Base-by-base conservation (phyloP, 805 yeast genomes). In the Sugiyamaella qingdaonensis region DNA sequence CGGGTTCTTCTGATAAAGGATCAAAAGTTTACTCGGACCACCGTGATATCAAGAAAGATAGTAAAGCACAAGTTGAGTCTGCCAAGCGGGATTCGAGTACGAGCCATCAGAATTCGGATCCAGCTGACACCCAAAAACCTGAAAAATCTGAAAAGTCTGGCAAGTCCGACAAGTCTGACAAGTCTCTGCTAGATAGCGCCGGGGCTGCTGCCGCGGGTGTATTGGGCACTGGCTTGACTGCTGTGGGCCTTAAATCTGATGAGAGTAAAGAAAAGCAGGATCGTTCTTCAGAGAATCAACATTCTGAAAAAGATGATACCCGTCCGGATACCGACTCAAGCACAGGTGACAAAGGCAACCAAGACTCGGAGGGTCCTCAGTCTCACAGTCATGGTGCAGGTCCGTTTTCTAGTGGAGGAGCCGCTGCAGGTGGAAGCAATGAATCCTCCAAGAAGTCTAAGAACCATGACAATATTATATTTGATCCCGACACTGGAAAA, bases 401-500 rank as follows among this genome's bases (percentile, higher is more conserved):
- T 4, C 46, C 46, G 7, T 21, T 43, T 24, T 24, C 46, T 9
- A 31, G 24, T 19, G 49, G 37, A 46, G 37, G 49, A 4, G 49
- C 41, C 4, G 29, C 31, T 8, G 14, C 41, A 34, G 33, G 33
- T 4, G 43, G 35, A 18, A 16, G 24, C 27, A 43, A 2, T 10
- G 24, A 19, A 9, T 39, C 43, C 13, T 11, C 19, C 8, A 11
- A 14, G 45, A 49, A 41, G 21, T 43, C 51, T 13, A 34, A 11
- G 24, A 44, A 4, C 34, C 48, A 11, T 24, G 10, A 19, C 33
- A 29, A 29, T 36, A 39, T 34, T 32, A 49, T 32, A 8, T 48
- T 21, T 32, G 54, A 39, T 47, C 45, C 47, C 24, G 27, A 42
- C 19, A 39, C 57, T 19, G 55, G 50, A 4, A 41, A 39, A 27